Evolutionary conservation across 2,329 filamentous ascomycete genomes (phyloP).

Genomic region (Hypoxylon sp.): DNA sequence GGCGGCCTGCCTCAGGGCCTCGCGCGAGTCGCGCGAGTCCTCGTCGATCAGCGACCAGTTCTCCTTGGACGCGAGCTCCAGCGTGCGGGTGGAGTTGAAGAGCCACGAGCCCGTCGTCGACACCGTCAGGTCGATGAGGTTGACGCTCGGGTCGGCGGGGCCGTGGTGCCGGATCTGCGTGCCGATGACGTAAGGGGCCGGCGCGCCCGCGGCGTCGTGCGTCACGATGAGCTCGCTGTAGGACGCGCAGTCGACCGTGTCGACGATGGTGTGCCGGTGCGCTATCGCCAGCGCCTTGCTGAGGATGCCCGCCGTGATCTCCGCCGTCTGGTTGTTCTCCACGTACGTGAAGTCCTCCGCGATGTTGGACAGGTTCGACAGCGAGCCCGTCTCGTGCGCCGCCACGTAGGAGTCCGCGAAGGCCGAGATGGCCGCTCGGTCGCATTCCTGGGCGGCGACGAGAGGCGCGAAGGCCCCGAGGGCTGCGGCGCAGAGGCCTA

Average conservation of each 20-base stretch:
- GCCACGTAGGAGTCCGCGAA: conserved; percentile 45
- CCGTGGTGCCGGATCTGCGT: conserved; percentile 53
- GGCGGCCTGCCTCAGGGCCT: conserved; percentile 47
- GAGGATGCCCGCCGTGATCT: conserved; percentile 46
- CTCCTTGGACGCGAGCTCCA: conserved; percentile 50
- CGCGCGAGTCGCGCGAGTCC: conserved; percentile 45
- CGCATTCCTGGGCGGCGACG: conserved; percentile 43
- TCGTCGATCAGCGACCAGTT: conserved; percentile 50
- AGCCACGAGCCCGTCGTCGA: conserved; percentile 53
- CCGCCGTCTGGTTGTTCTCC: conserved; percentile 48
- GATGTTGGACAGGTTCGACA: conserved; percentile 37
- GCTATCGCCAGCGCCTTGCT: conserved; percentile 44
- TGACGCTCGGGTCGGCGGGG: conserved; percentile 41
- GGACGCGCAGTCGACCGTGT: conserved; percentile 50
- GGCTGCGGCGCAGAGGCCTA: conserved; percentile 22
- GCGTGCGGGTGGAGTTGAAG: conserved; percentile 53
- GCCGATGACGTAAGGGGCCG: conserved; percentile 50
- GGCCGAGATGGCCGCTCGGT: conserved; percentile 43
- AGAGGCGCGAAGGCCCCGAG: conserved; percentile 27
- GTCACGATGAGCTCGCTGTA: conserved; percentile 48
- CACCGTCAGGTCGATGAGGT: conserved; percentile 51
- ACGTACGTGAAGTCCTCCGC: conserved; percentile 47
- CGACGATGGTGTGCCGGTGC: conserved; percentile 49
- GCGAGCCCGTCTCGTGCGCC: conserved; percentile 43
- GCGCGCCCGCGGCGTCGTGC: conserved; percentile 36